phyloP scores from a whole-genome alignment of 495 filamentous ascomycete genomes.

The Evansstolkia leycettana region DNA sequence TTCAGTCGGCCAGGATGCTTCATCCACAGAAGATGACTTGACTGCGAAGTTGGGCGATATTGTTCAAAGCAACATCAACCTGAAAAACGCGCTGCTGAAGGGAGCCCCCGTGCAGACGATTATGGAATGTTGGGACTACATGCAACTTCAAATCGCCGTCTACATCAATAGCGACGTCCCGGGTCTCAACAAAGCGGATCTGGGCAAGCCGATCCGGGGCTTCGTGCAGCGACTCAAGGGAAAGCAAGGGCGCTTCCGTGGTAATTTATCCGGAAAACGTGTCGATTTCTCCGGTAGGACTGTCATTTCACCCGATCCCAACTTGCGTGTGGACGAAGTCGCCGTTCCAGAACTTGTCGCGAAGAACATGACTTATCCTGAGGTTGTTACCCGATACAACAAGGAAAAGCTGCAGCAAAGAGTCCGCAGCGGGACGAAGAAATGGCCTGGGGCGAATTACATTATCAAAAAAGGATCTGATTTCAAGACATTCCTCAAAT shows the following conservation, averaged over 20 bases:
- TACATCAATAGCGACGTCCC: slow-evolving; percentile 98
- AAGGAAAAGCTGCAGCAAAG: slow-evolving; percentile 64
- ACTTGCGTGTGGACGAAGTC: slow-evolving; percentile 85
- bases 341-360: slow-evolving; percentile 83
- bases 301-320: slow-evolving; percentile 95
- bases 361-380: slow-evolving; percentile 89
- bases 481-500: slow-evolving; percentile 63
- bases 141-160: slow-evolving; percentile 88
- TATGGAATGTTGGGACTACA: slow-evolving; percentile 97
- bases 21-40: slow-evolving; percentile 91
- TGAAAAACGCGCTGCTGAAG: slow-evolving; percentile 65
- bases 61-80: slow-evolving; percentile 71
- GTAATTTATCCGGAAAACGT: slow-evolving; percentile 94
- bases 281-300: slow-evolving; percentile 97
- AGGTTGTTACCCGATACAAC: slow-evolving; percentile 72
- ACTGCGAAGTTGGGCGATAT: slow-evolving; percentile 93
- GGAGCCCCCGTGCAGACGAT: slow-evolving; percentile 76
- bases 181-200: slow-evolving; percentile 62
- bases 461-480: slow-evolving; percentile 60
- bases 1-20: slow-evolving; percentile 79
- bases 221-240: slow-evolving; percentile 94
- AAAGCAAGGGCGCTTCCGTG: slow-evolving; percentile 93
- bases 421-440: slow-evolving; percentile 56
- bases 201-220: slow-evolving; percentile 73
- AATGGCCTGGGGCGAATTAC: slow-evolving; percentile 80